phyloP scores from a whole-genome alignment of 441 rosid genomes.

The Gossypium trilobum region DNA sequence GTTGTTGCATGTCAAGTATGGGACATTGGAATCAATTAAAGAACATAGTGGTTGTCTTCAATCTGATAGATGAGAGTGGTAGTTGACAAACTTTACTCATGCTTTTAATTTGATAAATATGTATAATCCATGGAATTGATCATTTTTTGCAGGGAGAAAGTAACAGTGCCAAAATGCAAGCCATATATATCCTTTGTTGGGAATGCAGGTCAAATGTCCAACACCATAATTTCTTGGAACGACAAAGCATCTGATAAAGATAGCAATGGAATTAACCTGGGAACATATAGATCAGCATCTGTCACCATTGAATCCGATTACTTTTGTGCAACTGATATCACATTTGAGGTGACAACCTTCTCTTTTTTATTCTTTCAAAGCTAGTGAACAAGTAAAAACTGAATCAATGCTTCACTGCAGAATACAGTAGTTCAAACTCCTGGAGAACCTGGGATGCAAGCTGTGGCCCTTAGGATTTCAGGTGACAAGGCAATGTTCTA shows the following conservation, averaged over 20 bases:
- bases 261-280: constrained; percentile 40
- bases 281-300: constrained; percentile 71
- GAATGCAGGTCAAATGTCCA: constrained; percentile 28
- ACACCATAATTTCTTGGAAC: constrained; percentile 58
- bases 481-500: constrained; percentile 78
- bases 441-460: constrained; percentile 67
- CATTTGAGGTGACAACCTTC: constrained; percentile 50
- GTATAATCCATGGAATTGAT: too few relatives aligned
- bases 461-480: constrained; percentile 62
- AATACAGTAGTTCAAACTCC: constrained; percentile 67
- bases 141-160: constrained; percentile 55
- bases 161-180: constrained; percentile 54
- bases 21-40: too few relatives aligned
- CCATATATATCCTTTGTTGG: constrained; percentile 76
- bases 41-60: too few relatives aligned
- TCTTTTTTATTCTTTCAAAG: not conserved
- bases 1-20: too few relatives aligned
- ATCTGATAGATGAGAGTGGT: too few relatives aligned
- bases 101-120: too few relatives aligned
- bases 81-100: too few relatives aligned
- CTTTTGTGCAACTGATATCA: constrained; percentile 70
- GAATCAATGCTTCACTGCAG: constrained; percentile 27
- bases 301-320: constrained; percentile 62
- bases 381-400: not conserved
- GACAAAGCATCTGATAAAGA: constrained; percentile 64